Evolutionary conservation across 1,284 basidiomycete genomes (phyloP).

Genomic region (Schizophyllum commune): DNA sequence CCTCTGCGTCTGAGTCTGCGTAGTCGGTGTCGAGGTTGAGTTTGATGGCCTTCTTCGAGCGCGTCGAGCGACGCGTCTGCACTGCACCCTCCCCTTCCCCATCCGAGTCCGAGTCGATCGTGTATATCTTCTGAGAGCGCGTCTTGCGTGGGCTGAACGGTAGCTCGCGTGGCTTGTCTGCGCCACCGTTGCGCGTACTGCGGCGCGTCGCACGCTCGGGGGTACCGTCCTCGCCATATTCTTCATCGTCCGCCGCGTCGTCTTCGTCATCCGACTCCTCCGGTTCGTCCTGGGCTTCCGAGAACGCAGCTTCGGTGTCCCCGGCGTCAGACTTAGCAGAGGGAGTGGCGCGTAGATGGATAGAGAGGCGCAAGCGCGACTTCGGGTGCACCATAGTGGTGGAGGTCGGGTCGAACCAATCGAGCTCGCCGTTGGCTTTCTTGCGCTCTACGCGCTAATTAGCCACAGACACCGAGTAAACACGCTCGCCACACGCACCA

Average conservation of each 20-base stretch:
- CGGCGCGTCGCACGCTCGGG: conserved; percentile 21
- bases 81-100: conserved; percentile 25
- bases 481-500: conserved; percentile 31
- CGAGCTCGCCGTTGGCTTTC: conserved; percentile 33
- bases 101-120: conserved; percentile 33
- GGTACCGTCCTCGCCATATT: conserved; percentile 22
- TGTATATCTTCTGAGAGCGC: conserved; percentile 28
- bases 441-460: conserved; percentile 29
- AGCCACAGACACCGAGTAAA: conserved; percentile 1
- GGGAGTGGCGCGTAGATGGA: conserved; percentile 16
- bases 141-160: conserved; percentile 62
- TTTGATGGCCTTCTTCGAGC: conserved; percentile 27
- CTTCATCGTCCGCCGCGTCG: conserved; percentile 19
- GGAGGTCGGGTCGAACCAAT: conserved; percentile 54
- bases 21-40: conserved; percentile 28
- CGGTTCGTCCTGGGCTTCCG: conserved; percentile 24
- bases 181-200: conserved; percentile 17
- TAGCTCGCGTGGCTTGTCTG: conserved; percentile 24
- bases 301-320: not conserved
- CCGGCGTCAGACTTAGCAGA: not conserved
- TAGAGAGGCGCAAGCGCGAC: conserved; percentile 38
- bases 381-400: conserved; percentile 45
- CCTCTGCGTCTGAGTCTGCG: conserved; percentile 22
- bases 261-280: conserved; percentile 21
- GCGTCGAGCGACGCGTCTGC: conserved; percentile 29